Evolutionary conservation across 306 rosid species (phyloP), one percentile per base, ranked within the genome.

Genomic region (Vigna trinervia): DNA sequence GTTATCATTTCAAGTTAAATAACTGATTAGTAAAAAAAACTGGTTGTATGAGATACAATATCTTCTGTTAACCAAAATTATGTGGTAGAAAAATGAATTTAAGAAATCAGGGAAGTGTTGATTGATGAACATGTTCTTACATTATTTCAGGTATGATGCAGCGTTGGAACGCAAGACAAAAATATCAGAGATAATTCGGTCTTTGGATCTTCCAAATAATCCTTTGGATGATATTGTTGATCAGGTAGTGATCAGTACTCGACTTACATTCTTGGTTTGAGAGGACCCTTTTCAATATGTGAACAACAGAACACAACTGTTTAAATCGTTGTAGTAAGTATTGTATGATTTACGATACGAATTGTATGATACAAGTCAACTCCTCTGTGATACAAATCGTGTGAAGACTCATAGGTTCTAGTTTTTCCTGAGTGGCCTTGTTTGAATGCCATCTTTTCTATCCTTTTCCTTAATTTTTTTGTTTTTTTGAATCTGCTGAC

Each of bases 171-270:
- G 97, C 20, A 95, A 86, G 89, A 86, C 86, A 62, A 85, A 89
- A 62, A 86, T 92, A 52, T 71, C 88, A 85, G 91, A 84, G 78
- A 88, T 90, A 26, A 83, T 95, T 80, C 97, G 99, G 77, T 75
- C 97, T 14, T 84, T 95, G 93, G 87, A 85, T 87, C 97, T 95
- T 82, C 99, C 99, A 45, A 92, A 92, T 78, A 95, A 95, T 84
- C 99, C 99, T 74, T 79, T 95, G 87, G 99, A 95, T 80, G 99
- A 95, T 84, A 89, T 95, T 73, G 85, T 91, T 78, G 99, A 95
- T 81, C 99, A 92, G 99, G 99, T 91, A 83, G 78, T 67, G 52
- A 47, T 71, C 54, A 64, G 74, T 77, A 67, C 57, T 81, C 30
- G 22, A 68, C 72, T 76, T 15, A 32, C 20, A 43, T 47, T 23